These are phyloP conservation scores for Ceratopteris richardii DNA, from an alignment of 75 land plant species.

Conservation along the genomic window DNA sequence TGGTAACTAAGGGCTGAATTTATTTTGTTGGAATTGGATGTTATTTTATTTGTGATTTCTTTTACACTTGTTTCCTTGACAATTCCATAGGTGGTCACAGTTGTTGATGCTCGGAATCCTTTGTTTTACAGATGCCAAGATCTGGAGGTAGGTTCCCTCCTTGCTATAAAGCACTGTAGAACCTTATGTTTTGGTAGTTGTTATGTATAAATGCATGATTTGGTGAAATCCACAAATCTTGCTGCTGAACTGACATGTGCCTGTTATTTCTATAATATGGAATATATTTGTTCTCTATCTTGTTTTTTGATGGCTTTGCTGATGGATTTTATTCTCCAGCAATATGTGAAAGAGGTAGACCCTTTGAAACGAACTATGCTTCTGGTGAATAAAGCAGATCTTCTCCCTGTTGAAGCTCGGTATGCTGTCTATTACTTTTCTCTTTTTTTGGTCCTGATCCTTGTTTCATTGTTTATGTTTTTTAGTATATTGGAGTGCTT, in stretches of 20 bases:
- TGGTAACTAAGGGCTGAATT: slow-evolving; percentile 35
- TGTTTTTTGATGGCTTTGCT: no score
- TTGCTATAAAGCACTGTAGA: not conserved
- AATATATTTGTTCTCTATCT: no score
- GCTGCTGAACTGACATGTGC: no score
- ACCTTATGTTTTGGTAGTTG: not conserved
- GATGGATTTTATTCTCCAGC: slow-evolving; percentile 26
- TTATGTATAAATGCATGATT: not conserved
- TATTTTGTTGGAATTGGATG: no score
- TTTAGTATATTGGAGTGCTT: no score
- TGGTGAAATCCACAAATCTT: no score
- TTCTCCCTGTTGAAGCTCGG: slow-evolving; percentile 64
- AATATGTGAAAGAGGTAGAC: slow-evolving; percentile 74
- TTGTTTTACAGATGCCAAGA: slow-evolving; percentile 94
- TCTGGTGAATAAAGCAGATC: slow-evolving; percentile 91
- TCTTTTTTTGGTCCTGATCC: no score
- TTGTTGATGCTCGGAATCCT: slow-evolving; percentile 97
- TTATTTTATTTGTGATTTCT: slow-evolving; percentile 3
- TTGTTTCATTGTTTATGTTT: no score
- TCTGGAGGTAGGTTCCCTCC: slow-evolving; percentile 62
- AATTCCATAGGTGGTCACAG: slow-evolving; percentile 74
- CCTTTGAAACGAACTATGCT: slow-evolving; percentile 65
- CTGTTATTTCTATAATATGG: no score
- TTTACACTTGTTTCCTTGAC: not conserved
- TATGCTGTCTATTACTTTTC: no score